Base-by-base conservation (phyloP, 2,329 filamentous ascomycete species). In the Colletotrichum noveboracense region DNA sequence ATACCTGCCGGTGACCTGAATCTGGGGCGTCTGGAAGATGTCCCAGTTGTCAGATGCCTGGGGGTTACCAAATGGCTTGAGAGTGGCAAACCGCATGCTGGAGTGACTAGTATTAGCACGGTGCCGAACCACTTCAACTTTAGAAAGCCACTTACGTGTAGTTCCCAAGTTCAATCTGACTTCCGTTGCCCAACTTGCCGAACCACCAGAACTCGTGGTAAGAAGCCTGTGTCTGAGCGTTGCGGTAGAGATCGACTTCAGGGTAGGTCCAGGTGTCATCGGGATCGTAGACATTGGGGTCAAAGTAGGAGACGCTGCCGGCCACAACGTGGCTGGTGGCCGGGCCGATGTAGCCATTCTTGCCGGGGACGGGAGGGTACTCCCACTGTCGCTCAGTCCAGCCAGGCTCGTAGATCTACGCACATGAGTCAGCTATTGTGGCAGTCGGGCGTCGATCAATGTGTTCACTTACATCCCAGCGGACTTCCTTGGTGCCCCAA, bases 1-100 rank as follows among this genome's bases (percentile, higher is more conserved):
- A 28, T 77, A 75, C 18, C 77, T 74, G 12, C 76, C 67, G 9
- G 75, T 74, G 12, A 87, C 80, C 71, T 82, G 80, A 70, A 87
- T 81, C 65, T 81, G 80, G 8, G 82, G 80, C 9, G 82, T 79
- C 56, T 83, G 77, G 82, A 85, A 85, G 58, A 86, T 78, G 43
- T 87, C 84, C 86, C 85, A 87, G 70, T 87, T 85, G 52, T 84
- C 84, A 2, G 85, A 82, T 13, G 86, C 81, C 7, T 82, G 79
- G 1, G 84, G 85, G 36, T 86, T 85, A 1, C 86, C 86, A 34
- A 87, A 87, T 2, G 86, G 85, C 38, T 83, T 80, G 18, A 87
- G 77, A 1, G 85, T 85, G 7, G 86, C 86, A 61, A 87, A 85
- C 12, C 86, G 85, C 79, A 87, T 84, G 7, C 73, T 75, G 21